Conservation (phyloP, 164 flowering plant genomes). For the Vitis cinerea region DNA sequence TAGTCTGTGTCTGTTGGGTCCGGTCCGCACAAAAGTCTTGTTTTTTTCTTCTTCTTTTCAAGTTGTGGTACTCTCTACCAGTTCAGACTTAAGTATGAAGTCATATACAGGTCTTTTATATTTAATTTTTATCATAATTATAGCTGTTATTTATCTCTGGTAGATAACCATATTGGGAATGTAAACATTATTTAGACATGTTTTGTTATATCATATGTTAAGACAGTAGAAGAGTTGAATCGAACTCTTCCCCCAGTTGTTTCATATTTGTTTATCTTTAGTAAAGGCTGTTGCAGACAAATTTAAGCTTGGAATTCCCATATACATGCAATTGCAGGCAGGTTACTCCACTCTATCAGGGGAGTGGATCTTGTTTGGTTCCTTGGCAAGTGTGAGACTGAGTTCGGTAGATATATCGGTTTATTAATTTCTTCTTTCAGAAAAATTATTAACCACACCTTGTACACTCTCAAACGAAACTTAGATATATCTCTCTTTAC, state of each 20-base stretch:
- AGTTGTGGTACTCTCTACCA: background rate
- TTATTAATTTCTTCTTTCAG: no score
- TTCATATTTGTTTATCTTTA: background rate
- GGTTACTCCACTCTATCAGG: no score
- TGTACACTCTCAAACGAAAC: no score
- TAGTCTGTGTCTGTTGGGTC: background rate
- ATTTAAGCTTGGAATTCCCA: background rate
- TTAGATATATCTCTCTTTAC: no score
- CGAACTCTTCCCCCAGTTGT: constrained; percentile 3
- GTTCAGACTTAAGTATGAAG: background rate
- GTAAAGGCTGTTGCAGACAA: background rate
- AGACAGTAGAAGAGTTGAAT: constrained; percentile 12
- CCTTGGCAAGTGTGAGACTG: no score
- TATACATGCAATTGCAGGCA: no score
- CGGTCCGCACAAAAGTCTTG: no score
- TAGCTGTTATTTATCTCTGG: constrained; percentile 7
- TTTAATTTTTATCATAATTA: constrained; percentile 4
- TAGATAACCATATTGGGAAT: constrained; percentile 9
- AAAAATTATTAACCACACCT: no score
- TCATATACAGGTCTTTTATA: constrained; percentile 11
- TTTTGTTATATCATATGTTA: background rate
- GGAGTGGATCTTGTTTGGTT: no score
- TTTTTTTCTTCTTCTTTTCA: constrained; percentile 11
- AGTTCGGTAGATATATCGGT: no score
- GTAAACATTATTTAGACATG: constrained; percentile 13